Evolutionary conservation across 768 basidiomycete genomes (phyloP), one percentile per base, ranked within the genome.

Genomic region (Lactifluus hygrophoroides): DNA sequence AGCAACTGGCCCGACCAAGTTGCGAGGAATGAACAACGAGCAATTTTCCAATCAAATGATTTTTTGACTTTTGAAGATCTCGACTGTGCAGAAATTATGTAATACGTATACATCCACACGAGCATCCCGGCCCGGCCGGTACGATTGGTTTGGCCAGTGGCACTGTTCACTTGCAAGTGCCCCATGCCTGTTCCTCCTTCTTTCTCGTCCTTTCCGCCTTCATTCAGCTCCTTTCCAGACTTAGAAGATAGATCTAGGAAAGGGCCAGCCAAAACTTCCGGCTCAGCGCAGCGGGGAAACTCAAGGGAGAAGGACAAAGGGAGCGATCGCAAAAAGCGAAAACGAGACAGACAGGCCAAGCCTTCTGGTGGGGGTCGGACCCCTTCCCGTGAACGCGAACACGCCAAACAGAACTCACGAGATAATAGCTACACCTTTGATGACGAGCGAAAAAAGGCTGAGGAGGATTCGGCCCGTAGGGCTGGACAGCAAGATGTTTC

Each of bases 201-300:
- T 3, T 84, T 82, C 69, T 77, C 78, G 3, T 82, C 82, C 4
- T 78, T 85, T 66, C 77, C 83, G 30, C 81, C 83, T 1, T 81
- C 83, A 2, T 89, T 88, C 68, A 68, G 77, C 14, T 86, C 86
- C 27, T 88, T 89, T 68, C 86, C 86, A 35, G 81, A 85, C 53
- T 57, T 80, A n/a, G 77, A 80, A 21, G 70, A 75, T 51, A 76
- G 73, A 3, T 69, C 77, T 5, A 77, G 74, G 51, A 58, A 65
- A 37, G 54, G 45, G 17, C 52, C 68, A 69, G 58, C 66, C 40
- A 50, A 57, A 46, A 64, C 67, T 21, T 60, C 62, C 23, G 25
- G 6, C 19, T 11, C 34, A 51, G 37, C n/a, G 23, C 45, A 23
- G 35, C 51, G 27, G 60, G 68, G 61, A 64, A 67, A 60, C 19